Evolutionary conservation across 2,329 filamentous ascomycete species (phyloP), one percentile per base, ranked within the genome.

Genomic region (Cephalotrichum gorgonifer): DNA sequence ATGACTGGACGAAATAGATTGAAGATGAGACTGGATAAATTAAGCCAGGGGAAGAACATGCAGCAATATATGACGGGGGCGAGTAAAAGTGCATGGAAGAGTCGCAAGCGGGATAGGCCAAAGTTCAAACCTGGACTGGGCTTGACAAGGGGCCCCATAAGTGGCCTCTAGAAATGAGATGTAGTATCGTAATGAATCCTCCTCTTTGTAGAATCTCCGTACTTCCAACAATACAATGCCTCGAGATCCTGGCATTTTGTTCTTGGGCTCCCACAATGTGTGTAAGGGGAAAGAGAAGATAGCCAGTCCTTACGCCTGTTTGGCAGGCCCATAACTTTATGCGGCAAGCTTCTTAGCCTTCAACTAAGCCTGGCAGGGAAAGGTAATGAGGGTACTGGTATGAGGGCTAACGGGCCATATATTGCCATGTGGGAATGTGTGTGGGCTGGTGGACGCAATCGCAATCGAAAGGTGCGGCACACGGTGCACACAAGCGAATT

Each of bases 1-100:
- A 17, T 43, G 47, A 48, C 23, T 48, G 47, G 47, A 20, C 20
- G 31, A 27, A 28, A 43, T 43, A 31, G n/a, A 48, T 42, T 42
- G 35, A 12, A 43, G 43, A 35, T 17, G 8, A 23, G 17, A 35
- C 20, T 17, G 14, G 33, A 33, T 25, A 5, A 31, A 15, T 33
- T n/a, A 28, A 31, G 38, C 43, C 15, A 41, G 38, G 26, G 38
- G 38, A 15, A 28, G 12, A 17, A 6, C 12, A 31, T 22, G 27
- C 22, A 17, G 47, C 27, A 22, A 12, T 28, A 33, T 25, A 44
- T 30, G 15, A 22, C 6, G 8, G 26, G 23, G 26, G 27, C 28
- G 43, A 31, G 43, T 45, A 15, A 33, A 14, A 22, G 17, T 45
- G 43, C 39, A 27, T 23, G 42, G 27, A 43, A 26, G 27, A 28